Conservation (phyloP, 371 early-diverging fungal species). For the Syncephalis fuscata region DNA sequence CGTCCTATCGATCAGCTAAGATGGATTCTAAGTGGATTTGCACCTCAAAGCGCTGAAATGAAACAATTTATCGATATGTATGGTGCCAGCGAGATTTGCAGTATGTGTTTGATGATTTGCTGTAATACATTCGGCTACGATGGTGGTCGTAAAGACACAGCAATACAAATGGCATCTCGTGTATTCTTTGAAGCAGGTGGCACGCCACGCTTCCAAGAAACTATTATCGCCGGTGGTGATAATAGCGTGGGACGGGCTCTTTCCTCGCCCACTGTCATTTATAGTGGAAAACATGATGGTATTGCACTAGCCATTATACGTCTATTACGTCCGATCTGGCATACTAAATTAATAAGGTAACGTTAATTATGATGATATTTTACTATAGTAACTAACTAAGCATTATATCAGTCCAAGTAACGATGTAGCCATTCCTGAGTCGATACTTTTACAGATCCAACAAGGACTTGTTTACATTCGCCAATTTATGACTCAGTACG, state of each 20-base stretch:
- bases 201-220: constrained; percentile 16
- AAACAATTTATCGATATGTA: constrained; percentile 34
- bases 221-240: constrained; percentile 15
- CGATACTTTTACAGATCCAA: too few species aligned
- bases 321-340: constrained; percentile 53
- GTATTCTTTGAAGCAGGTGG: constrained; percentile 49
- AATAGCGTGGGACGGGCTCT: constrained; percentile 24
- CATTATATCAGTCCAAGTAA: too few species aligned
- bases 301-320: constrained; percentile 57
- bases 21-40: constrained; percentile 17
- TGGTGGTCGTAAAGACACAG: background rate
- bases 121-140: constrained; percentile 15
- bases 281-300: constrained; percentile 60
- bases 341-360: constrained; percentile 21
- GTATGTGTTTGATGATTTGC: constrained; percentile 55
- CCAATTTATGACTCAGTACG: too few species aligned
- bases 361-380: too few species aligned
- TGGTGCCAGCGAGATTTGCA: constrained; percentile 41
- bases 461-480: too few species aligned
- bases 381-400: too few species aligned
- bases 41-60: constrained; percentile 21
- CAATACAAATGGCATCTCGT: background rate
- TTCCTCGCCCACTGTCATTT: constrained; percentile 22
- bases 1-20: constrained; percentile 60
- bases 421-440: too few species aligned